Conservation (phyloP, 1,284 basidiomycete species). For the Fomitopsis palustris region DNA sequence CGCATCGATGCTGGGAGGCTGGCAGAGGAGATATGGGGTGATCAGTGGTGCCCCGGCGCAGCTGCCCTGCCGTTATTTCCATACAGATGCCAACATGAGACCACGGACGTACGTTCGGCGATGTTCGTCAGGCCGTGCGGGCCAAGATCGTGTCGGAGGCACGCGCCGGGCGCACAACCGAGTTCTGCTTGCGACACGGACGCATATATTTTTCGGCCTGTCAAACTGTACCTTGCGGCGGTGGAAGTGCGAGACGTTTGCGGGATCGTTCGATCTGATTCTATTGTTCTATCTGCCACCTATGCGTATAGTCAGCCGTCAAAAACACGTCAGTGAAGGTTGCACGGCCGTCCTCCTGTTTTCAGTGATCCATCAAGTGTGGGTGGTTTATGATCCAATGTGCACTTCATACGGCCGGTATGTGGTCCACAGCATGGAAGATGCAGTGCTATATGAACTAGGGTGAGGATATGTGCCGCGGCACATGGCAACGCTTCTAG, state of each 20-base stretch:
- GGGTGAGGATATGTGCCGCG: not conserved
- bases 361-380: not conserved
- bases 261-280: not conserved
- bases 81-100: not conserved
- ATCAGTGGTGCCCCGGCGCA: not conserved
- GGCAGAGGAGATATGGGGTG: too few species aligned
- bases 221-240: not conserved
- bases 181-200: not conserved
- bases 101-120: not conserved
- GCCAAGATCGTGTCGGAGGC: not conserved
- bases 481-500: not conserved
- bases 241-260: not conserved
- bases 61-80: not conserved
- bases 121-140: not conserved
- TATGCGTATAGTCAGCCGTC: not conserved
- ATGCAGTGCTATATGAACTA: not conserved
- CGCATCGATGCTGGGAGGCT: not conserved
- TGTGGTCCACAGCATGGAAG: not conserved
- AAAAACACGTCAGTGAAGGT: slow-evolving; percentile 1
- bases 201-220: not conserved
- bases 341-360: not conserved
- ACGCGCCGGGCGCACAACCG: not conserved
- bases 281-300: not conserved
- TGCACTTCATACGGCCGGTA: not conserved
- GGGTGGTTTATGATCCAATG: not conserved